phyloP scores from a whole-genome alignment of 257 asterid species.

The Capsicum rhomboideum region DNA sequence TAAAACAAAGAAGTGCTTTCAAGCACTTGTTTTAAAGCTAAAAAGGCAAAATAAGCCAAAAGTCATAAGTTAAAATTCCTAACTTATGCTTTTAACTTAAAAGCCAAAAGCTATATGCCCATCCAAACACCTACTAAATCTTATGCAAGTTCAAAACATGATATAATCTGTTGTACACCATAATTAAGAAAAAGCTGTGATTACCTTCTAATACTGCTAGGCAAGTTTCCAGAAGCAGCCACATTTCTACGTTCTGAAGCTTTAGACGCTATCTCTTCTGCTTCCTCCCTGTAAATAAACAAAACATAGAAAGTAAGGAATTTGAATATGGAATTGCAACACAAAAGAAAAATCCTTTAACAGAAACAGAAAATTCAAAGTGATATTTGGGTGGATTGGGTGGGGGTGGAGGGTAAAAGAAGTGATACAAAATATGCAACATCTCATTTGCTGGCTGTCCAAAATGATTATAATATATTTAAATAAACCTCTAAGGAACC shows the following conservation, averaged over 20 bases:
- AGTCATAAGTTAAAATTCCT: no score
- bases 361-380: neutral
- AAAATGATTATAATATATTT: neutral
- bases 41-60: no score
- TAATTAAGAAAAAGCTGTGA: neutral
- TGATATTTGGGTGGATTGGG: neutral
- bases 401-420: neutral
- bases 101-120: no score
- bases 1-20: no score
- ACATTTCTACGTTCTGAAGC: slow-evolving; percentile 17
- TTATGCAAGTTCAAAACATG: neutral
- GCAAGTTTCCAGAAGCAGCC: slow-evolving; percentile 23
- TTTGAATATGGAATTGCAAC: neutral
- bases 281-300: slow-evolving; percentile 54
- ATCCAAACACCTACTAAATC: no score
- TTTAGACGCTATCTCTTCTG: slow-evolving; percentile 43
- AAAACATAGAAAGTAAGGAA: neutral
- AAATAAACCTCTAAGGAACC: neutral
- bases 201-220: slow-evolving; percentile 53
- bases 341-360: neutral
- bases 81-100: no score
- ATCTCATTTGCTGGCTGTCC: neutral
- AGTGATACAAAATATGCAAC: neutral
- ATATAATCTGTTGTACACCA: neutral
- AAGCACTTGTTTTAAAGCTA: no score